Base-by-base conservation (phyloP, 1,139 yeast species). In the Diutina scorzettiae region DNA sequence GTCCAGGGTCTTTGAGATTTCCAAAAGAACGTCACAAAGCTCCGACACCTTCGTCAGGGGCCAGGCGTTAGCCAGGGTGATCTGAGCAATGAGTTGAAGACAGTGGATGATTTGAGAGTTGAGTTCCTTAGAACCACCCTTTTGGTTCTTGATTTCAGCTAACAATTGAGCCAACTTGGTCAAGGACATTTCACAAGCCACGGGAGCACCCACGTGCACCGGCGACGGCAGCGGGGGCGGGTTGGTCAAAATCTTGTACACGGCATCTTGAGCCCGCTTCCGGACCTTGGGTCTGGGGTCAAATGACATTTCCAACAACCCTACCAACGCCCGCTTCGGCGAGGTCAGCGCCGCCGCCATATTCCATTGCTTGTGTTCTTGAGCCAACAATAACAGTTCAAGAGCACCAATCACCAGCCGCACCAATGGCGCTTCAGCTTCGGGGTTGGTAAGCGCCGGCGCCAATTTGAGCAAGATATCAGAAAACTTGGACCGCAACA, bases 241-340 rank as follows among this genome's bases (percentile, higher is more conserved):
- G 49, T 71, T 71, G 4, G 63, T 49, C 48, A 91, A 64, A 27
- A 91, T 66, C 5, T 66, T 70, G 41, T 71, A 62, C 18, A 91
- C 70, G 2, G 96, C 84, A 46, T 91, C 98, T 52, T 81, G 84
- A 2, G 97, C 95, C 66, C 96, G 78, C 73, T 84, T 86, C 60
- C 99, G 78, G 11, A 93, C 95, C 55, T 93, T 93, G 28, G 99
- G 98, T 57, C 98, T 75, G 37, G 85, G 81, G 58, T 93, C 98
- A 43, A 84, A 63, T 0, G 91, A 75, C 48, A 87, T 69, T 53
- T 86, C 89, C 47, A 91, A 63, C 46, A 93, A 62, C 31, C 95
- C 96, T 41, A 76, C 72, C 47, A 89, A 63, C 21, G 93, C 95
- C 63, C 95, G 76, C 32, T 43, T 49, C 28, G 51, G 52, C 53